Base-by-base conservation (phyloP, 345 rosid species). In the Syzygium grande region DNA sequence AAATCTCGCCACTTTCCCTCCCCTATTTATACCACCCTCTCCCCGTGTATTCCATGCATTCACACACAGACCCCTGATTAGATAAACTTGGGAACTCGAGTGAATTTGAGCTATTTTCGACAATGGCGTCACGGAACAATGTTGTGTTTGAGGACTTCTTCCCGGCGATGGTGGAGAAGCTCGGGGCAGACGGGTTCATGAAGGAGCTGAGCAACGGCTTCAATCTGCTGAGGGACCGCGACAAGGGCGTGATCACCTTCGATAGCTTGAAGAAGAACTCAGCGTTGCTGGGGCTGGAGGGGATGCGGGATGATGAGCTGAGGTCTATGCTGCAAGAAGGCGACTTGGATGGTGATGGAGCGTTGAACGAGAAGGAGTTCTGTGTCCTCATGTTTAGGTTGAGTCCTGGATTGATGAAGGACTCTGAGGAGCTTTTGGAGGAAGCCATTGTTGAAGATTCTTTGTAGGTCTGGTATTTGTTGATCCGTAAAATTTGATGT, bases 311-410 rank as follows among this genome's bases (percentile, higher is more conserved):
- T 52, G 93, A 93, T 6, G 95, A 94, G 41, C n/a, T 92, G 38
- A 80, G n/a, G 88, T 89, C 89, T 41, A 94, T 94, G 96, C 58
- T 94, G 53, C 90, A 90, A 34, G 96, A 93, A 89, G 96, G 95
- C 9, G 96, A 94, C 78, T 52, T 93, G 46, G 92, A 94, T 54
- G 96, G 95, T 0, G 96, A 94, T 29, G 95, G 95, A 0, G 93
- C 91, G 22, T 25, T 93, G 89, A 90, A 91, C 73, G 92, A 91
- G 84, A 89, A 91, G 93, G 95, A 94, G 88, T 94, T 94, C 83
- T 94, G 93, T 52, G 91, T 93, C 52, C 89, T 94, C 23, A 94
- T 94, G 96, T 93, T 92, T 84, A 93, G 96, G 92, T 61, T 94
- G 85, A 94, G 96, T 53, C 96, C 96, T 86, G 92, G 53, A 2